Evolutionary conservation across 768 basidiomycete species (phyloP).

Genomic region (Leccinum imitatum): DNA sequence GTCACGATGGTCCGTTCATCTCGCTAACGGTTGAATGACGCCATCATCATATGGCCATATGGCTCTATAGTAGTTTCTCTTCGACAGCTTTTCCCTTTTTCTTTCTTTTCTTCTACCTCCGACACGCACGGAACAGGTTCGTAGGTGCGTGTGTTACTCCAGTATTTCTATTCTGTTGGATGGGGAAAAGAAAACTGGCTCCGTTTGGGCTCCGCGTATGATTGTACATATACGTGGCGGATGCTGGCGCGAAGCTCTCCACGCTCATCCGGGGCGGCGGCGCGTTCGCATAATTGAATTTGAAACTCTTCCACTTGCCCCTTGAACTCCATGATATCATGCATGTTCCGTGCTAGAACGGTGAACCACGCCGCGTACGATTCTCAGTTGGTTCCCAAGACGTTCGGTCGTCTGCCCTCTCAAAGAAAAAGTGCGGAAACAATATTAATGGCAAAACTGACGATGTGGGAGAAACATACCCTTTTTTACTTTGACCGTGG

Average conservation of each 20-base stretch:
- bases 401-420: neutral
- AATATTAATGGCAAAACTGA: neutral
- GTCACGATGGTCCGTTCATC: slow-evolving; percentile 2
- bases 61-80: neutral
- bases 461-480: slow-evolving; percentile 9
- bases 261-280: neutral
- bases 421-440: neutral
- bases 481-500: neutral
- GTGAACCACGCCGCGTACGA: slow-evolving; percentile 18
- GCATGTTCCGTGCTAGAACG: neutral
- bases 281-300: neutral
- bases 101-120: neutral
- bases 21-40: slow-evolving; percentile 14
- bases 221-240: slow-evolving; percentile 8
- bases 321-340: neutral
- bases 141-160: neutral
- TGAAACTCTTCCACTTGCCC: neutral
- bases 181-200: neutral
- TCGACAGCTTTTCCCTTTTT: neutral
- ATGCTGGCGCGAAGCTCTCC: slow-evolving; percentile 13
- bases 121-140: slow-evolving; percentile 1
- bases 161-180: neutral
- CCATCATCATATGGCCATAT: slow-evolving; percentile 5
- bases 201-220: neutral
- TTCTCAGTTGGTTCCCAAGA: neutral